A percentile compares a stretch with the other conserved stretches of the same genome.
phyloP scores from a whole-genome alignment of 2,329 filamentous ascomycete genomes.

The Cephalotrichum gorgonifer region DNA sequence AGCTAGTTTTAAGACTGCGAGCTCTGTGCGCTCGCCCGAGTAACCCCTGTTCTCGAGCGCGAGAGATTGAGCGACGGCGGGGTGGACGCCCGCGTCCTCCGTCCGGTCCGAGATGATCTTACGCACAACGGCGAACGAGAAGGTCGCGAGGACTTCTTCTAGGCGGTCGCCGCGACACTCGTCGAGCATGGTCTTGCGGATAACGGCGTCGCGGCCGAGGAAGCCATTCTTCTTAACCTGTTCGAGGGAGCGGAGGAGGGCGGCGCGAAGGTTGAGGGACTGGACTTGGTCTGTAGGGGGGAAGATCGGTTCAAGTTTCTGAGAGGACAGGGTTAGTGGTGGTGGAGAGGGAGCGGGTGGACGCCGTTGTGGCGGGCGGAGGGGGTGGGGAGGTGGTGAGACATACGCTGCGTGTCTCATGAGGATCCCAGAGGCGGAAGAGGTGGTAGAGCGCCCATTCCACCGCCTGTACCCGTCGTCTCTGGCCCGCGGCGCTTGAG shows the following conservation, averaged over 20 bases:
- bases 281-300: constrained; percentile 84
- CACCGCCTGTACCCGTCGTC: constrained; percentile 68
- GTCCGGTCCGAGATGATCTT: constrained; percentile 43
- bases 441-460: constrained; percentile 91
- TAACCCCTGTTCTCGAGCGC: constrained; percentile 51
- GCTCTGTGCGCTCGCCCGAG: constrained; percentile 38
- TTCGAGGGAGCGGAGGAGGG: constrained; percentile 70
- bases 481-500: constrained; percentile 57
- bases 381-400: background rate
- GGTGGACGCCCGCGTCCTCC: constrained; percentile 24
- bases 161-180: constrained; percentile 89
- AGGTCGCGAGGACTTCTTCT: constrained; percentile 73
- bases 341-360: background rate
- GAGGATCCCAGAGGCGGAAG: constrained; percentile 72
- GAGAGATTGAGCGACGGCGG: constrained; percentile 41
- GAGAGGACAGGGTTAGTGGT: constrained; percentile 7
- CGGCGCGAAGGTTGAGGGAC: constrained; percentile 79
- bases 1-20: constrained; percentile 61
- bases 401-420: constrained; percentile 61
- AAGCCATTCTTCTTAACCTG: constrained; percentile 80
- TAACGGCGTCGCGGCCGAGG: constrained; percentile 65
- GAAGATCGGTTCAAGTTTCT: constrained; percentile 87
- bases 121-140: constrained; percentile 75
- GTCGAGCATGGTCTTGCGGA: constrained; percentile 93
- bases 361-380: background rate